Conservation (phyloP, 805 yeast species). For the Myxozyma vanderwaltii region DNA sequence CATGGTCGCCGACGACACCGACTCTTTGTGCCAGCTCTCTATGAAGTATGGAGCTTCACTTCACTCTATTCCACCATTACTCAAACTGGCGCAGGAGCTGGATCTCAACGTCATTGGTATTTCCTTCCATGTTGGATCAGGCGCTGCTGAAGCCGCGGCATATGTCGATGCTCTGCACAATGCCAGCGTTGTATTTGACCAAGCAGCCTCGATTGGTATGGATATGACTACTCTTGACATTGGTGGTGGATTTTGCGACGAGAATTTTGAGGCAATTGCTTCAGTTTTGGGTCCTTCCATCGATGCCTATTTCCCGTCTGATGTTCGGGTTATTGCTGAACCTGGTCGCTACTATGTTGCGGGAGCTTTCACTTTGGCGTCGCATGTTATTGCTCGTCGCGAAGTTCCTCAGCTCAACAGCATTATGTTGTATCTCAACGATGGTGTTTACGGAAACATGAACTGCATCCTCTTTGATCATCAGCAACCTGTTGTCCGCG, state of each 20-base stretch:
- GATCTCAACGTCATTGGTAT: slow-evolving; percentile 75
- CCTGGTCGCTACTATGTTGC: slow-evolving; percentile 92
- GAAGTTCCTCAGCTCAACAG: slow-evolving; percentile 44
- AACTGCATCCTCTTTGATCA: slow-evolving; percentile 94
- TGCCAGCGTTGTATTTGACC: slow-evolving; percentile 66
- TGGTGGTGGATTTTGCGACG: slow-evolving; percentile 87
- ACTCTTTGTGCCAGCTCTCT: slow-evolving; percentile 81
- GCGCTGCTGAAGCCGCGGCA: slow-evolving; percentile 72
- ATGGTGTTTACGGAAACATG: slow-evolving; percentile 94
- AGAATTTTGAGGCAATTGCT: slow-evolving; percentile 61
- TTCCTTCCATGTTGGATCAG: slow-evolving; percentile 95
- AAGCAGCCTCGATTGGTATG: slow-evolving; percentile 53
- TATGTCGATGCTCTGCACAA: slow-evolving; percentile 72
- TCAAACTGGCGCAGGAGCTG: slow-evolving; percentile 62
- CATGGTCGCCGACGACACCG: slow-evolving; percentile 84
- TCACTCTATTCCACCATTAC: slow-evolving; percentile 54
- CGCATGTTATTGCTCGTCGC: slow-evolving; percentile 85
- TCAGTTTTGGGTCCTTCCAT: slow-evolving; percentile 58
- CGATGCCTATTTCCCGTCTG: slow-evolving; percentile 59
- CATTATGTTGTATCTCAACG: slow-evolving; percentile 84
- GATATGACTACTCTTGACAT: slow-evolving; percentile 67
- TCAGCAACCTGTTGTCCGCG: slow-evolving; percentile 72
- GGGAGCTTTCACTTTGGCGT: slow-evolving; percentile 78
- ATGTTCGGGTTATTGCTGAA: slow-evolving; percentile 74
- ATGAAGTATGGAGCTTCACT: slow-evolving; percentile 86